A percentile compares a stretch with the other conserved stretches of the same genome.
Evolutionary conservation across 129 eudicot species (phyloP).

Genomic region (Arctium lappa): DNA sequence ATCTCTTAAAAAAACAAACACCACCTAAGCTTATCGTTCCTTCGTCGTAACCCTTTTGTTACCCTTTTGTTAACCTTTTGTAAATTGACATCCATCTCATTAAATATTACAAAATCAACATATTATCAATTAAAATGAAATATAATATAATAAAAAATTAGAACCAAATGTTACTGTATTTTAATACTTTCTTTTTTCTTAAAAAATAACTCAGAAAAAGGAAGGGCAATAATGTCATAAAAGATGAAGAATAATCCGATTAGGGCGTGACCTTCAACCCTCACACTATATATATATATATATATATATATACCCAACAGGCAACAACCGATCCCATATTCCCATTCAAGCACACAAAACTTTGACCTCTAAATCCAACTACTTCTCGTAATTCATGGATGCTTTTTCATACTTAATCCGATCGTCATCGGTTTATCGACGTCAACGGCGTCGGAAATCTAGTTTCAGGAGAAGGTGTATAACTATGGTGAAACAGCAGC

Average conservation of each 20-base stretch:
- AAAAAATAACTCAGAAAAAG: not conserved
- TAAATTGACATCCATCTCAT: no score
- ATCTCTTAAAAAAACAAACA: no score
- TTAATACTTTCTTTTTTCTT: no score
- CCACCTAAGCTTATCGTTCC: no score
- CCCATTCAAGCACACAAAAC: not conserved
- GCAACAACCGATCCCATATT: not conserved
- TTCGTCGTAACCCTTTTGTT: no score
- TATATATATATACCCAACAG: not conserved
- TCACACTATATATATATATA: not conserved
- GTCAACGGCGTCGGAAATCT: slow-evolving; percentile 31
- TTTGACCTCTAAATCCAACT: slow-evolving; percentile 17
- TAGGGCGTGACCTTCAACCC: slow-evolving; percentile 4
- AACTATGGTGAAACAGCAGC: slow-evolving; percentile 45
- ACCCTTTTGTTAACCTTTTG: no score
- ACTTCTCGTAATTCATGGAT: slow-evolving; percentile 27
- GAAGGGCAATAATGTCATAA: not conserved
- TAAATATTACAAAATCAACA: no score
- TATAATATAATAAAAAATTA: no score
- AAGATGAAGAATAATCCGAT: not conserved
- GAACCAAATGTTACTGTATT: no score
- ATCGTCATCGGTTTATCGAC: slow-evolving; percentile 28
- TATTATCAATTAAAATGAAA: no score
- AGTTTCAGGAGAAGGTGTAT: slow-evolving; percentile 40
- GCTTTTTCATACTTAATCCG: slow-evolving; percentile 28